Percentiles rank a stretch among this genome's conserved stretches.
phyloP scores from a whole-genome alignment of 106 monocot species.

The Dioscorea zingiberensis region DNA sequence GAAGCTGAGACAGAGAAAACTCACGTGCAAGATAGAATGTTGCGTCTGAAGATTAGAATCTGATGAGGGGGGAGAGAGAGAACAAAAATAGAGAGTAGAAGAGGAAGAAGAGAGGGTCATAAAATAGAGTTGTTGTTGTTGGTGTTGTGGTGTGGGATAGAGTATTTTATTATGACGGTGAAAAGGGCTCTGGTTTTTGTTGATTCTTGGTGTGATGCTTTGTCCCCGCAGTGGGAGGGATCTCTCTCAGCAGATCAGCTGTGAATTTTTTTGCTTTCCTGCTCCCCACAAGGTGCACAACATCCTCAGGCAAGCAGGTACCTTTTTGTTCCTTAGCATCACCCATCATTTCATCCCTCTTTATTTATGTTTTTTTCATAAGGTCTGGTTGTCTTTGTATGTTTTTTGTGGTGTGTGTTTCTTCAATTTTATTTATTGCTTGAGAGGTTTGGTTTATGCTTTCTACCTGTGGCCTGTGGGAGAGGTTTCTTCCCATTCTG shows the following conservation, averaged over 20 bases:
- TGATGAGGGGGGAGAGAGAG: not conserved
- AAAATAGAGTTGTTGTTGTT: not conserved
- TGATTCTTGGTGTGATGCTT: conserved; percentile 52
- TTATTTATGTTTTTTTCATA: no score
- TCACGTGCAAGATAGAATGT: not conserved
- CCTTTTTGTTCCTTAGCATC: no score
- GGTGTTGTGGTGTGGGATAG: no score
- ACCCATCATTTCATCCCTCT: conserved; percentile 8
- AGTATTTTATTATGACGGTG: not conserved
- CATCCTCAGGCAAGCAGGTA: no score
- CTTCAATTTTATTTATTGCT: no score
- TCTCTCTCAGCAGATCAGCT: conserved; percentile 29
- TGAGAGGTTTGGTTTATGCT: not conserved
- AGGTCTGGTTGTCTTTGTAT: conserved; percentile 19
- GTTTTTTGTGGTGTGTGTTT: no score
- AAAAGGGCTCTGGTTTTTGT: conserved; percentile 7
- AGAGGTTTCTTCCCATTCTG: no score
- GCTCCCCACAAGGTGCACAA: conserved; percentile 61
- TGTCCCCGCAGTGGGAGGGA: conserved; percentile 48
- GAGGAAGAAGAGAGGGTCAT: not conserved
- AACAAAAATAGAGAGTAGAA: no score
- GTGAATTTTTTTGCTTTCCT: conserved; percentile 43
- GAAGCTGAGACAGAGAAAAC: not conserved
- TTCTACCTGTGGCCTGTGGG: no score
- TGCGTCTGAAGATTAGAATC: not conserved